Evolutionary conservation across 148 eudicot species (phyloP).

Genomic region (Polygonum maritimum): DNA sequence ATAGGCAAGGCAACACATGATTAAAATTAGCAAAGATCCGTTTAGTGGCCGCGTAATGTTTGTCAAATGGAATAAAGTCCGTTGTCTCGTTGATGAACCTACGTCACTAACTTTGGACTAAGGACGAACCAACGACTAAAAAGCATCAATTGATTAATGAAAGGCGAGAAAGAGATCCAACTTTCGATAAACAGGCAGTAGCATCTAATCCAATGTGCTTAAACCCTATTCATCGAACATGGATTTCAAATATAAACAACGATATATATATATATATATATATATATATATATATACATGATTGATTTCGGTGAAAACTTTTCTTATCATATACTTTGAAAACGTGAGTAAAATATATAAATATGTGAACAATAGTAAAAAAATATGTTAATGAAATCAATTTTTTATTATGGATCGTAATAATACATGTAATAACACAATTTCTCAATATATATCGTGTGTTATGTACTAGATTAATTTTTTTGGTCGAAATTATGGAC

Average conservation of each 20-base stretch:
- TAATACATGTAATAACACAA: too few relatives aligned
- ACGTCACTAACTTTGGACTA: slow-evolving; percentile 7
- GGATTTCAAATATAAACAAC: neutral
- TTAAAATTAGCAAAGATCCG: neutral
- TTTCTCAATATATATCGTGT: too few relatives aligned
- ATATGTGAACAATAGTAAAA: too few relatives aligned
- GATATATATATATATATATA: too few relatives aligned
- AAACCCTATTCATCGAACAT: neutral
- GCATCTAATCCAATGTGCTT: neutral
- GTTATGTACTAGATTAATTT: too few relatives aligned
- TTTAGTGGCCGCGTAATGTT: neutral
- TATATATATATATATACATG: neutral
- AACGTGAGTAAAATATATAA: too few relatives aligned
- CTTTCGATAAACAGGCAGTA: neutral
- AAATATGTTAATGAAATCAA: too few relatives aligned
- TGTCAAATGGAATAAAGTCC: neutral
- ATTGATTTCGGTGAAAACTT: too few relatives aligned
- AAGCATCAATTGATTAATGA: neutral
- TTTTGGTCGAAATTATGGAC: too few relatives aligned
- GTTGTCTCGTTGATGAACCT: neutral
- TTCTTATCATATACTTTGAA: too few relatives aligned
- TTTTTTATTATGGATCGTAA: too few relatives aligned
- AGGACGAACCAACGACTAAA: neutral
- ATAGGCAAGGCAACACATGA: neutral
- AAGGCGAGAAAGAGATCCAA: neutral